These are phyloP conservation scores for Seiridium cupressi DNA, from an alignment of 2,329 filamentous ascomycete species.

Conservation along the genomic window DNA sequence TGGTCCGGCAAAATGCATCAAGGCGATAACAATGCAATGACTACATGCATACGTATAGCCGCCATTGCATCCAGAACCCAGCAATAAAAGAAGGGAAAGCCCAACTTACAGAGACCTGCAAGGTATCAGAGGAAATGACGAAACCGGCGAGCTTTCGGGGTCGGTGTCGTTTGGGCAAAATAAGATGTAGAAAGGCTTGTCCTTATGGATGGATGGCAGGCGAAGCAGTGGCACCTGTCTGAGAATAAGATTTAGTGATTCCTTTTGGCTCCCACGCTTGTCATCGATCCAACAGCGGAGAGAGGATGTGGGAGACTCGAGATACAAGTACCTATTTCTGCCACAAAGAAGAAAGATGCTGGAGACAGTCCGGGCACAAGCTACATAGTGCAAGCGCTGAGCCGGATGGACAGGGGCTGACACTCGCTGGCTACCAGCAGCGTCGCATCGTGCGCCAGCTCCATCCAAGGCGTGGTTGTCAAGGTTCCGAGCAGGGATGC, in stretches of 20 bases:
- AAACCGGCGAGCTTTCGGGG: too few species aligned
- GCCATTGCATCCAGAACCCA: too few species aligned
- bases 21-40: background rate
- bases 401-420: slow-evolving; percentile 1
- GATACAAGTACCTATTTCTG: background rate
- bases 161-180: too few species aligned
- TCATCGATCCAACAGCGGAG: background rate
- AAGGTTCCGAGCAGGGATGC: background rate
- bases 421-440: background rate
- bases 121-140: too few species aligned
- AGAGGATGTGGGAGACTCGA: background rate
- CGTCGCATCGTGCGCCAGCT: background rate
- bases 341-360: background rate
- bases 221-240: background rate
- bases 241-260: background rate
- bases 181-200: too few species aligned
- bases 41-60: too few species aligned
- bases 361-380: background rate
- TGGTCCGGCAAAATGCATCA: background rate
- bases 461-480: background rate
- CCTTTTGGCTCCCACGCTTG: background rate
- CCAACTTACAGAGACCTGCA: too few species aligned
- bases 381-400: background rate
- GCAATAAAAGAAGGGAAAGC: too few species aligned
- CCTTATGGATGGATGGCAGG: too few species aligned